Evolutionary conservation across 1,284 basidiomycete genomes (phyloP).

Genomic region (Coniophora puteana): DNA sequence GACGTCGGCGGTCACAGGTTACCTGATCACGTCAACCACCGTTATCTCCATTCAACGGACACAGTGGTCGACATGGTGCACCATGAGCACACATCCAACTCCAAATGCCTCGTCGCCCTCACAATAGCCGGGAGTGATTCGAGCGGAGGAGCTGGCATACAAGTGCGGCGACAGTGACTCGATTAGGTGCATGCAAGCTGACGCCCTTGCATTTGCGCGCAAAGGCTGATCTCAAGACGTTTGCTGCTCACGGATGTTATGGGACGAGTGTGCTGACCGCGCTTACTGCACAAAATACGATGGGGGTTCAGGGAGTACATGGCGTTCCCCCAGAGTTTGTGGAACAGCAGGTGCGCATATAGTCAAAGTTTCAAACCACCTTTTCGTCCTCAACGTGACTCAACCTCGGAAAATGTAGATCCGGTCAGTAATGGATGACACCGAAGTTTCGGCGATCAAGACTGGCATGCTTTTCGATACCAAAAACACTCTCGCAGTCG

Average conservation of each 20-base stretch:
- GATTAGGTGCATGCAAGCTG: conserved; percentile 1
- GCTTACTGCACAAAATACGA: conserved; percentile 89
- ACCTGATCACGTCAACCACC: neutral
- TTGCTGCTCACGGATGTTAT: conserved; percentile 78
- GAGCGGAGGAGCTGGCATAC: conserved; percentile 89
- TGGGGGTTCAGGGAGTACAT: conserved; percentile 75
- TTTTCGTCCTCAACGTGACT: neutral
- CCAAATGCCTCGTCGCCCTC: conserved; percentile 43
- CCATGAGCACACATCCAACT: neutral
- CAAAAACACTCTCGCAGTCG: conserved; percentile 40
- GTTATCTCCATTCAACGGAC: no score
- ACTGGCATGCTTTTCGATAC: conserved; percentile 84
- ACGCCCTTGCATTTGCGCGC: neutral
- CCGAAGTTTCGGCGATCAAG: conserved; percentile 77
- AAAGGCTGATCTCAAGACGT: conserved; percentile 85
- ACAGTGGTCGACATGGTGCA: neutral
- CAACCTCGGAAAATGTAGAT: conserved; percentile 46
- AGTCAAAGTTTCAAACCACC: neutral
- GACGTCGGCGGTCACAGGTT: neutral
- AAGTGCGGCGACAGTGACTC: conserved; percentile 41
- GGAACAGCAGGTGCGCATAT: conserved; percentile 55
- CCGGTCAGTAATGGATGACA: conserved; percentile 70
- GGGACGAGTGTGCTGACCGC: conserved; percentile 89
- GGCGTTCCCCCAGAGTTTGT: conserved; percentile 67
- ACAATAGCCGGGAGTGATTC: conserved; percentile 88